Evolutionary conservation across 1,284 basidiomycete genomes (phyloP), one percentile per base, ranked within the genome.

Genomic region (Gastroboletus turbinatus): DNA sequence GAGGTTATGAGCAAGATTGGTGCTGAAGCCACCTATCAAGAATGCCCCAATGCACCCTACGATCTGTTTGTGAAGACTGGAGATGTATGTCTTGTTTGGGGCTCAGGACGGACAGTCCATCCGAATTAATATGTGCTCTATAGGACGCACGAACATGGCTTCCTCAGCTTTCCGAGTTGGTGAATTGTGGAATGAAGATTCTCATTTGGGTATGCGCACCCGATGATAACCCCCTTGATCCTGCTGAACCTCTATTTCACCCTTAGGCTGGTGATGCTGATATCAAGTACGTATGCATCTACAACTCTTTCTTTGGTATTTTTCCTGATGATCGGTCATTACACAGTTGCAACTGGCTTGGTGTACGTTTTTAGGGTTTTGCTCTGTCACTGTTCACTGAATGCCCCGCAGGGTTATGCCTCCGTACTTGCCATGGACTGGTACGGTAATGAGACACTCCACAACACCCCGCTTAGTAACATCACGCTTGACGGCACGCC

Each of bases 321-420:
- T 33, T 30, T 29, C 25, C 23, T 55, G 30, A 57, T 8, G 19
- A n/a, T 55, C n/a, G 11, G 45, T 45, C 45, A 16, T 21, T 58
- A 19, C 8, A 8, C 32, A 85, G 84, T 58, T 86, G 83, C 60
- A 85, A 87, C 63, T 86, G 84, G 84, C 67, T 85, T 6, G 83
- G 85, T 19, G 80, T 72, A 59, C 14, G 59, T 46, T 29, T 25
- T 25, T 23, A 1, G 1, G 3, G 1, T 25, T 17, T 36, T 0
- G 5, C 2, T 42, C 14, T 7, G 9, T 2, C 14, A 5, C 14
- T 8, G 10, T 27, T 36, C 19, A 42, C 33, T 58, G 32, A 52
- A 44, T 35, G 6, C 5, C 5, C 25, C 4, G 23, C 27, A 73
- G 68, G 50, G 76, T 0, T 78, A 84, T 53, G 78, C 76, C 0